Base-by-base conservation (phyloP, 1,284 basidiomycete species). In the Tilletia walkeri region DNA sequence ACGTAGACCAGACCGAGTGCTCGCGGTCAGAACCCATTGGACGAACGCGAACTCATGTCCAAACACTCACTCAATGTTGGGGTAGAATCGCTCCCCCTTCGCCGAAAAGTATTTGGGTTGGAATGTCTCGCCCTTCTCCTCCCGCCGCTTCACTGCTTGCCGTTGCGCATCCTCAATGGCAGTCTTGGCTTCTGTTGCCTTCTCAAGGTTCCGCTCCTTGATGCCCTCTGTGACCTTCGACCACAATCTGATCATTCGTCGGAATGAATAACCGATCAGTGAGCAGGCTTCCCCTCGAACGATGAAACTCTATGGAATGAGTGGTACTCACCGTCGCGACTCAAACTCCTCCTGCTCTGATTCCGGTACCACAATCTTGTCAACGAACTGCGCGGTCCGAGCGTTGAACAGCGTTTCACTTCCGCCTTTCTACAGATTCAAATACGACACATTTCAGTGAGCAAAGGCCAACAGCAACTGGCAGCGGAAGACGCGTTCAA, bases 91-190 rank as follows among this genome's bases (percentile, higher is more conserved):
- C 67, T 85, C 82, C 66, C 88, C 88, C 49, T 85, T 85, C 76
- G 88, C 85, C 80, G 89, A 88, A 85, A 99, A 99, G 87, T 92
- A 99, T 71, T 90, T 87, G 45, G 93, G 89, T 30, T 88, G 85
- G 79, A 88, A 90, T 73, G 86, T 86, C 72, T 89, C 87, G 2
- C 90, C 90, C 9, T 85, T 88, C 81, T 92, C 92, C 72, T 96
- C 94, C 70, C 92, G 87, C 82, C 86, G 85, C 76, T 88, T 88
- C n/a, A 92, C 89, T 65, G 89, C 85, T 76, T 95, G 92, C 67
- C 95, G 88, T 84, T 99, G 95, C 39, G 89, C 89, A 78, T 97
- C 94, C 85, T 99, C 95, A 1, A 99, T 93, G 14, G 88, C 88
- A 0, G 89, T 89, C 87, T 99, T 99, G 65, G 92, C 92, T 53